A percentile compares a stretch with the other conserved stretches of the same genome.
phyloP scores from a whole-genome alignment of 257 asterid species.

The Solanum commersonii region DNA sequence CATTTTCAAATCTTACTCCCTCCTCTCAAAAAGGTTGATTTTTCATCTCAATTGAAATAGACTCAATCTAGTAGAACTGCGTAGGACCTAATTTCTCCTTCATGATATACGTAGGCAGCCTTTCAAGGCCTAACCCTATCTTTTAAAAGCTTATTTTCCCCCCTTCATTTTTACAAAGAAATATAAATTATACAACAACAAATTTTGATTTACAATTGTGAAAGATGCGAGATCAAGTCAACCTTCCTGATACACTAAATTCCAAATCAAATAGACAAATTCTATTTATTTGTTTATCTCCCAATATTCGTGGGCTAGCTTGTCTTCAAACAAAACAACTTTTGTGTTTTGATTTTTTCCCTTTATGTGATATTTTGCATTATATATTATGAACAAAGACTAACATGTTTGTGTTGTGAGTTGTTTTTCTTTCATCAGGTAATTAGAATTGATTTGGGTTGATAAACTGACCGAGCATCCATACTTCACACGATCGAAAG shows the following conservation, averaged over 20 bases:
- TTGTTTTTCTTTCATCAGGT: background rate
- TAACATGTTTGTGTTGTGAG: background rate
- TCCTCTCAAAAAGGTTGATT: background rate
- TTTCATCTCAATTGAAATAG: background rate
- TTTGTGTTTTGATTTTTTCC: background rate
- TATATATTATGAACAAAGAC: background rate
- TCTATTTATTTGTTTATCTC: too few relatives aligned
- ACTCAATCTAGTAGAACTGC: background rate
- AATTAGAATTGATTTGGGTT: background rate
- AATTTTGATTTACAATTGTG: too few relatives aligned
- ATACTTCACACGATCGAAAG: too few relatives aligned
- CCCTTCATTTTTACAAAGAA: background rate
- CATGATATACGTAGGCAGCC: background rate
- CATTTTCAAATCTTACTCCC: background rate
- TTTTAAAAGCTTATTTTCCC: background rate
- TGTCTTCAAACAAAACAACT: background rate
- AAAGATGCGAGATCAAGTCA: background rate
- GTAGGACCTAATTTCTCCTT: background rate
- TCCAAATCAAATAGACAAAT: background rate
- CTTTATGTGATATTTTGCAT: too few relatives aligned
- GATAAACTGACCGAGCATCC: background rate
- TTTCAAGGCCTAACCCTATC: background rate
- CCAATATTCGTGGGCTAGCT: background rate
- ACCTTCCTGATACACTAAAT: background rate
- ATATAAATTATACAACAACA: too few relatives aligned